Base-by-base conservation (phyloP, 805 yeast genomes). In the Wickerhamomyces chaumierensis region DNA sequence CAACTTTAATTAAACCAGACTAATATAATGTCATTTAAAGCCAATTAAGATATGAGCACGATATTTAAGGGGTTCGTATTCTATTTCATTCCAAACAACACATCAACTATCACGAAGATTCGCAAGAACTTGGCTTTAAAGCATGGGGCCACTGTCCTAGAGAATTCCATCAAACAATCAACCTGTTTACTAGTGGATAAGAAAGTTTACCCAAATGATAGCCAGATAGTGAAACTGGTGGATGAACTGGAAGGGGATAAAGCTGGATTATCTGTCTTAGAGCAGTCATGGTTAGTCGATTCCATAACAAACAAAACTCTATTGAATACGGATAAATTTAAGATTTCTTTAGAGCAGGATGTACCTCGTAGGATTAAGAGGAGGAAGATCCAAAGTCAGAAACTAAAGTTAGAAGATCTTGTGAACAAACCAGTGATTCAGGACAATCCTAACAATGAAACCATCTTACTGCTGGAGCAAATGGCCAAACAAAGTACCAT, bases 231-330 rank as follows among this genome's bases (percentile, higher is more conserved):
- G 35, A 38, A 28, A 33, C 33, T 27, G 25, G 39, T 45, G 9
- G 19, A 38, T 12, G 39, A 35, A 4, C 25, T 16, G 9, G 43
- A 36, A 3, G 18, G 20, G 2, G 38, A 38, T n/a, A 12, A 28
- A 15, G 33, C 13, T 12, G 21, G 32, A 3, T 15, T 37, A 2
- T 37, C 44, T 4, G 37, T 48, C 8, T 20, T 49, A 34, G 33
- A 36, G 18, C 55, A 52, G 33, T 33, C 29, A 8, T 53, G 57
- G 57, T 27, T 53, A 5, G 31, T 44, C 5, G 48, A 49, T 13
- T 50, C 52, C 3, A 38, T 49, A 4, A 45, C 40, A 9, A 37
- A 41, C 27, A n/a, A 31, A 2, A 21, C 36, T 19, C 7, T 45
- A 11, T 33, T 43, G 8, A 31, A 36, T 3, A 3, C 18, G 3